Evolutionary conservation across 2,329 filamentous ascomycete genomes (phyloP).

Genomic region (Scedosporium apiospermum): DNA sequence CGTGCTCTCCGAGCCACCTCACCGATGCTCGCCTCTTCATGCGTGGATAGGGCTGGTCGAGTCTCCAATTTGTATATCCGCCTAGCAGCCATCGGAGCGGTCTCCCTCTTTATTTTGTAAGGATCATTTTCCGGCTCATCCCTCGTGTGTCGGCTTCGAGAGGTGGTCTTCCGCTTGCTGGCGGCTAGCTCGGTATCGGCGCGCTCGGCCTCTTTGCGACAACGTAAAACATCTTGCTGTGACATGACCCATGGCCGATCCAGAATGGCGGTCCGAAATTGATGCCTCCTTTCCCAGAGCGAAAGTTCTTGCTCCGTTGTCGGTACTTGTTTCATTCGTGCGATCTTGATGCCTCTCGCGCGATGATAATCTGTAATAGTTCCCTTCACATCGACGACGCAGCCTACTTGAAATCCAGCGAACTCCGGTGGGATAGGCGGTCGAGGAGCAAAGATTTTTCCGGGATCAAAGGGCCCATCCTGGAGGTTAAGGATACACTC

Average conservation of each 20-base stretch:
- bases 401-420: slow-evolving; percentile 37
- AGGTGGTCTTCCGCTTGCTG: slow-evolving; percentile 9
- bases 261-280: slow-evolving; percentile 42
- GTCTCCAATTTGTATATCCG: background rate
- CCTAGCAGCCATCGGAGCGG: background rate
- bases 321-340: slow-evolving; percentile 36
- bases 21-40: too few relatives aligned
- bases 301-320: slow-evolving; percentile 47
- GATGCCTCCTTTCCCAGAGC: slow-evolving; percentile 46
- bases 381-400: slow-evolving; percentile 49
- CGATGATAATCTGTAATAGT: slow-evolving; percentile 36
- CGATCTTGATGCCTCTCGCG: slow-evolving; percentile 41
- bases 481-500: slow-evolving; percentile 28
- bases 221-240: slow-evolving; percentile 36
- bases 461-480: background rate
- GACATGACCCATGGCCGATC: slow-evolving; percentile 45
- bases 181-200: slow-evolving; percentile 8
- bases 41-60: background rate
- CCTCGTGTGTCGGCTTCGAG: slow-evolving; percentile 12
- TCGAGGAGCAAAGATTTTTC: background rate
- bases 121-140: slow-evolving; percentile 11
- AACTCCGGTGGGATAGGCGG: slow-evolving; percentile 10
- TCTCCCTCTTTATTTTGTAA: slow-evolving; percentile 8
- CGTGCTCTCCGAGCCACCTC: too few relatives aligned
- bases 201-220: slow-evolving; percentile 36